These are phyloP conservation scores for Mycena floridula DNA, from an alignment of 768 basidiomycete species.

Conservation along the genomic window DNA sequence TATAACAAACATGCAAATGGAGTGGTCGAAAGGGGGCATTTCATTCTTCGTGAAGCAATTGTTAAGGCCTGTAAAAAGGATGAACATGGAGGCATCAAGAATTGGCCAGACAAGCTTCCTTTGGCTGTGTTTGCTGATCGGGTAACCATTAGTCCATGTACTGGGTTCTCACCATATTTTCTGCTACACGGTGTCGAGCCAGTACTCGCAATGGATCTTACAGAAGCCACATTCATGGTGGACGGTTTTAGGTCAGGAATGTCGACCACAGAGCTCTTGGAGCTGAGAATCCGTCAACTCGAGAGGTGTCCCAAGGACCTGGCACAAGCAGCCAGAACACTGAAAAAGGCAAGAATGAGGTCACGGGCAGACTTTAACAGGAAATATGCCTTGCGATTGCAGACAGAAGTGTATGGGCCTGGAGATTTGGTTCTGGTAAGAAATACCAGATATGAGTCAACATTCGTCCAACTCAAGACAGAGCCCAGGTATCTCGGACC, in stretches of 20 bases:
- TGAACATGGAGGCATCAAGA: conserved; percentile 7
- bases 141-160: conserved; percentile 16
- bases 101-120: conserved; percentile 21
- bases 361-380: conserved; percentile 18
- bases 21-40: conserved; percentile 21
- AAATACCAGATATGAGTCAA: conserved; percentile 13
- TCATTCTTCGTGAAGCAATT: conserved; percentile 15
- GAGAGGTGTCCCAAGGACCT: conserved; percentile 15
- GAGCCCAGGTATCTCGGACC: conserved; percentile 16
- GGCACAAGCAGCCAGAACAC: conserved; percentile 6
- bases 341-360: conserved; percentile 12
- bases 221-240: conserved; percentile 22
- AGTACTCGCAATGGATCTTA: conserved; percentile 20
- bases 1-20: conserved; percentile 26
- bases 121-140: conserved; percentile 20
- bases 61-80: conserved; percentile 15
- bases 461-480: conserved; percentile 14
- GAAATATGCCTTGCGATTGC: conserved; percentile 4
- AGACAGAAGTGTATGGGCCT: background rate
- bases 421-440: conserved; percentile 8
- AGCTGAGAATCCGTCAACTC: conserved; percentile 17
- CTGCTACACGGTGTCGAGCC: conserved; percentile 24
- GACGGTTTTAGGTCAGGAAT: conserved; percentile 10
- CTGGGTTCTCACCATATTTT: conserved; percentile 25
- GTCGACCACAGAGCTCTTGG: conserved; percentile 12